These are phyloP conservation scores for Globisporangium barbulae DNA, from an alignment of 352 stramenopile species.

Conservation along the genomic window DNA sequence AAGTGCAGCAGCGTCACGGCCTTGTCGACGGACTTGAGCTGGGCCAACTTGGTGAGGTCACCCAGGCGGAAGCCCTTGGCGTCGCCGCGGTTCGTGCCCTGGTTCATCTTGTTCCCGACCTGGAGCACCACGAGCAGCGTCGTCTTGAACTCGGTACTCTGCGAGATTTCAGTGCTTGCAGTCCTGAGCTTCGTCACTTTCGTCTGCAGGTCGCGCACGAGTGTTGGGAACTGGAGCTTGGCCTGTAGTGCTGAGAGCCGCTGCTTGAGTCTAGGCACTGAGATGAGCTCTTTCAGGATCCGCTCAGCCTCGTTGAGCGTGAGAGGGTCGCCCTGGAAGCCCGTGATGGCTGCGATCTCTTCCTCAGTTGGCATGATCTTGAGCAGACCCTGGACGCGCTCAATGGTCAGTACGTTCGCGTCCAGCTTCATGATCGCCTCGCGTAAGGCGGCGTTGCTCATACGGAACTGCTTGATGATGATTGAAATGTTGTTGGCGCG, in stretches of 20 bases:
- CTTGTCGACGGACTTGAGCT: constrained; percentile 66
- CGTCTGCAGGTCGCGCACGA: constrained; percentile 58
- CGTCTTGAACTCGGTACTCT: constrained; percentile 67
- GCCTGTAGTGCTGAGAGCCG: constrained; percentile 54
- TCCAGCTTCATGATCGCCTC: constrained; percentile 85
- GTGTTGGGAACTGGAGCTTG: constrained; percentile 59
- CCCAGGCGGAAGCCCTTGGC: constrained; percentile 70
- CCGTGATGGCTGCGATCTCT: constrained; percentile 68
- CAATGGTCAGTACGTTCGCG: constrained; percentile 62
- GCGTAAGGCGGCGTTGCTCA: constrained; percentile 82
- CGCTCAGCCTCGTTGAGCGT: constrained; percentile 78
- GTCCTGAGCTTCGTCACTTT: constrained; percentile 63
- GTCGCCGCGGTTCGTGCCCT: constrained; percentile 55
- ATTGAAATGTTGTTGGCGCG: constrained; percentile 93
- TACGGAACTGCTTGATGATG: constrained; percentile 94
- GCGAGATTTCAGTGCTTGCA: constrained; percentile 52
- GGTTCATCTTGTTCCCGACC: constrained; percentile 87
- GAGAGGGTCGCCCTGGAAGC: constrained; percentile 54
- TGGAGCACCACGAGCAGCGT: constrained; percentile 71
- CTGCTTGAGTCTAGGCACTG: constrained; percentile 65
- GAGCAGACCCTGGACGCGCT: constrained; percentile 81
- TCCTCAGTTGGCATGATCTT: constrained; percentile 89
- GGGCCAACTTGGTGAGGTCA: constrained; percentile 64
- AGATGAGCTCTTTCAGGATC: constrained; percentile 77
- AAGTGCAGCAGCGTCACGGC: constrained; percentile 71